Percentiles rank a stretch among this genome's conserved stretches.
Conservation (phyloP, 495 filamentous ascomycete genomes). For the Glarea lozoyensis region DNA sequence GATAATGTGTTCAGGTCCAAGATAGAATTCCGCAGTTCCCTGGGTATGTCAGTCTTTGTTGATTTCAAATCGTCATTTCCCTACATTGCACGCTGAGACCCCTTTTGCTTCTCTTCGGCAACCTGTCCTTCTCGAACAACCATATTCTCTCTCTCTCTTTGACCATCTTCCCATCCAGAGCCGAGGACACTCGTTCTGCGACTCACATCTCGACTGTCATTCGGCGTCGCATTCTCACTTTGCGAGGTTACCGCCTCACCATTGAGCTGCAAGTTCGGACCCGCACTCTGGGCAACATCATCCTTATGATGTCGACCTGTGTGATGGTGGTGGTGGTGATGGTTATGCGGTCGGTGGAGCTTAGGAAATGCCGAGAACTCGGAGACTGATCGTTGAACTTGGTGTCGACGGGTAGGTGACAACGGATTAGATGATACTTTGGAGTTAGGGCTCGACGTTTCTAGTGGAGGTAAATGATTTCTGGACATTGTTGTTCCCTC, state of each 20-base stretch:
- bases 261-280: conserved; percentile 17
- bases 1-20: conserved; percentile 34
- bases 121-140: conserved; percentile 26
- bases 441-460: conserved; percentile 3
- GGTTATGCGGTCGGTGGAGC: conserved; percentile 32
- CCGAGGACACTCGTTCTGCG: conserved; percentile 31
- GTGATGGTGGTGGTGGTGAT: conserved; percentile 31
- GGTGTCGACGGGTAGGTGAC: conserved; percentile 35
- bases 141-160: conserved; percentile 10
- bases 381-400: conserved; percentile 38
- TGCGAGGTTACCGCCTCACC: conserved; percentile 13
- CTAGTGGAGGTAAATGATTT: conserved; percentile 1
- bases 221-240: conserved; percentile 34
- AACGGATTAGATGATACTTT: conserved; percentile 24
- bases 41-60: conserved; percentile 1
- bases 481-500: conserved; percentile 6
- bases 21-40: conserved; percentile 27
- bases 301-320: conserved; percentile 26
- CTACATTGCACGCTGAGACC: conserved; percentile 32
- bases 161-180: conserved; percentile 23
- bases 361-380: conserved; percentile 39
- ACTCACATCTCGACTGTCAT: conserved; percentile 31
- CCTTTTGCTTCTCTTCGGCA: conserved; percentile 32
- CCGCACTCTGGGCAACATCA: conserved; percentile 23
- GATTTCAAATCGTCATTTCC: no score